Evolutionary conservation across 2,329 filamentous ascomycete genomes (phyloP), one percentile per base, ranked within the genome.

Genomic region (Aspergillus pseudotamarii): DNA sequence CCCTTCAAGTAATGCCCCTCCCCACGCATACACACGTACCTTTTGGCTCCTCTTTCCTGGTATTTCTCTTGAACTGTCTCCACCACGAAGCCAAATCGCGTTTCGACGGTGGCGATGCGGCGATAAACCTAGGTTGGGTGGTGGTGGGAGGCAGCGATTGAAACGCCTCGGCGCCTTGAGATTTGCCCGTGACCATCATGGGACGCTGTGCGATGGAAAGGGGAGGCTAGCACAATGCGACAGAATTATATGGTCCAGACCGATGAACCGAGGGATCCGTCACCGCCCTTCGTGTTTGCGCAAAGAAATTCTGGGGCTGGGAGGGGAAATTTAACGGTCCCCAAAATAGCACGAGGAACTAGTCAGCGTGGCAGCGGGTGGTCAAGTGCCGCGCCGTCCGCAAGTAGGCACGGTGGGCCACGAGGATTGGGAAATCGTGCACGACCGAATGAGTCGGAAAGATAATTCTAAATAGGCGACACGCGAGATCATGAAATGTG

Each of bases 41-140:
- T 85, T 88, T 87, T 64, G 86, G 84, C 66, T 89, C 87, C 66
- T 86, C 84, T 72, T 85, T 86, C 74, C 88, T 87, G 59, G 84
- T 81, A 67, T 84, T 85, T 59, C 91, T 86, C 81, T 95, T 95
- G 82, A 99, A 98, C 72, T 90, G 89, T 80, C 93, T 97, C 95
- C 95, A 98, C 95, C 95, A 99, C 64, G 92, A 96, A 71, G 93
- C 91, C 71, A 98, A 84, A 77, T 97, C 93, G 76, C 92, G 89
- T 82, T 91, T 96, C 69, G 89, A 92, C 34, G 92, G 92, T 60
- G 91, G 92, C 48, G 92, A 93, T 72, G 85, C 82, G 62, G 83
- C 79, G 62, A 76, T 85, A 75, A 76, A 84, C 73, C 79, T 80
- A 78, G 75, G 78, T 62, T 80, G 69, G 46, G 71, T 64, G 38